phyloP scores from a whole-genome alignment of 2,329 filamentous ascomycete genomes.

The Rhynchosporium agropyri region DNA sequence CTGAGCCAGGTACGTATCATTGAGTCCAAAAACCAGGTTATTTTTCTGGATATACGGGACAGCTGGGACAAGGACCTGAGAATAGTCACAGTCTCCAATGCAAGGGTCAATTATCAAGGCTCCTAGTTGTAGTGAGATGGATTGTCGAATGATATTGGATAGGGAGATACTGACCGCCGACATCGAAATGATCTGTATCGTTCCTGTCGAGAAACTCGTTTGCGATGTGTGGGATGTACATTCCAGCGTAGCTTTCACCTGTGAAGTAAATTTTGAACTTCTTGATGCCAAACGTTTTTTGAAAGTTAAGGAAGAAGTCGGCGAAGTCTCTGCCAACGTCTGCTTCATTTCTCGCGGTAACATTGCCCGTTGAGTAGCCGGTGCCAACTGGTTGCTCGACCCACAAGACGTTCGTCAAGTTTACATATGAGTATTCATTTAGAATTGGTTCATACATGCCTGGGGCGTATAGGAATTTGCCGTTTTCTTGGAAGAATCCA shows the following conservation, averaged over 20 bases:
- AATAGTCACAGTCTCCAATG: slow-evolving; percentile 29
- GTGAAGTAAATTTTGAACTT: slow-evolving; percentile 57
- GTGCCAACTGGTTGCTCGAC: slow-evolving; percentile 51
- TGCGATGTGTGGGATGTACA: slow-evolving; percentile 60
- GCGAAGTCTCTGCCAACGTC: slow-evolving; percentile 51
- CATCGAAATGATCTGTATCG: slow-evolving; percentile 53
- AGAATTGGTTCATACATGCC: slow-evolving; percentile 33
- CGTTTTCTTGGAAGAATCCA: slow-evolving; percentile 45
- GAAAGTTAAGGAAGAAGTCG: slow-evolving; percentile 57
- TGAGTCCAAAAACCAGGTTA: slow-evolving; percentile 49
- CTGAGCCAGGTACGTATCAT: slow-evolving; percentile 46
- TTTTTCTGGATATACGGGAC: slow-evolving; percentile 45
- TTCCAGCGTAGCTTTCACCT: slow-evolving; percentile 56
- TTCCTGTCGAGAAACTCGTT: slow-evolving; percentile 53
- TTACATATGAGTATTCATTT: slow-evolving; percentile 38
- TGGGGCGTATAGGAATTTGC: slow-evolving; percentile 42
- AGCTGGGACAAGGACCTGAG: slow-evolving; percentile 41
- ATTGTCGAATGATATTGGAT: no score
- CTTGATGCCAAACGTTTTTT: slow-evolving; percentile 55
- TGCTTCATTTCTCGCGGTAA: slow-evolving; percentile 47
- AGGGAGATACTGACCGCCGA: slow-evolving; percentile 46
- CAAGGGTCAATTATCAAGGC: slow-evolving; percentile 35
- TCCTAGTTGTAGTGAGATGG: slow-evolving; percentile 13
- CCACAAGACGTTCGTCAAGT: slow-evolving; percentile 49
- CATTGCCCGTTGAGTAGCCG: slow-evolving; percentile 34